Percentiles rank a stretch among this genome's conserved stretches.
phyloP scores from a whole-genome alignment of 75 land plant species.

The Cryptomeria japonica region DNA sequence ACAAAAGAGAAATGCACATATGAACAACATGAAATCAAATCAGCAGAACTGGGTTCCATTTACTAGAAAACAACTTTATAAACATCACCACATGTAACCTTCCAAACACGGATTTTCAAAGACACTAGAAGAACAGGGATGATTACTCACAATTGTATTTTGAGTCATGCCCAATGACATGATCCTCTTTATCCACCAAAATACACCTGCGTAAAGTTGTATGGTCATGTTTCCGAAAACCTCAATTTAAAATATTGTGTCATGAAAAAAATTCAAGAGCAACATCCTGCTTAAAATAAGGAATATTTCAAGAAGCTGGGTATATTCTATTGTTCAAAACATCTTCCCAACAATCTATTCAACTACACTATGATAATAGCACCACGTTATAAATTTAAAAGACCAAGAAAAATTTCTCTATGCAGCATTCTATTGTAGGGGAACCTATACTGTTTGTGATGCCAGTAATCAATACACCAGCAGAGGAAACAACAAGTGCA shows the following conservation, averaged over 20 bases:
- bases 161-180: conserved; percentile 91
- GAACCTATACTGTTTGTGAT: background rate
- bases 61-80: background rate
- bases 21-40: background rate
- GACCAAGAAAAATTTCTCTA: background rate
- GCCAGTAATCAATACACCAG: background rate
- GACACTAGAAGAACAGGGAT: background rate
- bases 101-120: background rate
- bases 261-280: background rate
- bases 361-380: background rate
- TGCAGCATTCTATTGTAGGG: background rate
- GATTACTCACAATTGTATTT: conserved; percentile 93
- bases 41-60: background rate
- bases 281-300: background rate
- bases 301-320: background rate
- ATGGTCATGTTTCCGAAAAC: background rate
- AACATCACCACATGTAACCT: background rate
- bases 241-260: background rate
- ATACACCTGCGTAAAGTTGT: conserved; percentile 74
- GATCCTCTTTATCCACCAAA: conserved; percentile 92
- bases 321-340: background rate
- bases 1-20: background rate
- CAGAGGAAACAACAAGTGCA: background rate
- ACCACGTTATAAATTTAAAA: background rate
- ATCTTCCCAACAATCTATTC: background rate